Evolutionary conservation across 805 yeast genomes (phyloP).

Genomic region (Lachancea meyersii): DNA sequence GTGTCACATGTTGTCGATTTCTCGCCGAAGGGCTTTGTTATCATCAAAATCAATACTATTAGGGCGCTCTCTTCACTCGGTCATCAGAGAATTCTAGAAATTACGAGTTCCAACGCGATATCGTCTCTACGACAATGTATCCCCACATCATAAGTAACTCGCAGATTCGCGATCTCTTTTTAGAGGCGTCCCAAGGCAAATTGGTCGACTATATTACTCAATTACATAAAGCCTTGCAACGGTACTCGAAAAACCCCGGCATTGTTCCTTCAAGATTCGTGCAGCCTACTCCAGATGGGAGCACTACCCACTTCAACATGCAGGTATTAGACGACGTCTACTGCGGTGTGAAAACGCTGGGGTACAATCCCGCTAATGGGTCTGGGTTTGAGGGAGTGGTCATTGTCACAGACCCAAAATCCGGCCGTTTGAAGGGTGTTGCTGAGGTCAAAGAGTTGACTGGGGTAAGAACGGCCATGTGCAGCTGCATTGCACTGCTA

Average conservation of each 20-base stretch:
- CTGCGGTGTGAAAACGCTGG: slow-evolving; percentile 56
- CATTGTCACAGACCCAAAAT: slow-evolving; percentile 42
- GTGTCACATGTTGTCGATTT: no score
- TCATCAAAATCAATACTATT: no score
- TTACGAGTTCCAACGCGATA: no score
- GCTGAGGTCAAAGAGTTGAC: slow-evolving; percentile 55
- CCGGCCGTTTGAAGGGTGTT: slow-evolving; percentile 48
- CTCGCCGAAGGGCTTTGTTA: no score
- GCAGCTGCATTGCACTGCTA: slow-evolving; percentile 43
- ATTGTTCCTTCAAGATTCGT: slow-evolving; percentile 53
- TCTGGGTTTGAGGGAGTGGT: slow-evolving; percentile 57
- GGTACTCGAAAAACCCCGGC: slow-evolving; percentile 39
- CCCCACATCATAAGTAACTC: background rate
- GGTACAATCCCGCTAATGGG: slow-evolving; percentile 40
- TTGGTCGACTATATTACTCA: slow-evolving; percentile 1
- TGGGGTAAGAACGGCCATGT: slow-evolving; percentile 62
- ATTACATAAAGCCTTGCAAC: slow-evolving; percentile 33
- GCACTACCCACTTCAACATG: slow-evolving; percentile 53
- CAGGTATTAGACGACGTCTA: slow-evolving; percentile 49
- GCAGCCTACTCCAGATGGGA: slow-evolving; percentile 32
- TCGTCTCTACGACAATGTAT: no score
- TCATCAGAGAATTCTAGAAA: no score
- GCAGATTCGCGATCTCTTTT: slow-evolving; percentile 3
- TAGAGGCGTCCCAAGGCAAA: background rate
- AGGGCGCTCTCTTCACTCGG: no score